Evolutionary conservation across 2,329 filamentous ascomycete species (phyloP), one percentile per base, ranked within the genome.

Genomic region (Cercospora sojina): DNA sequence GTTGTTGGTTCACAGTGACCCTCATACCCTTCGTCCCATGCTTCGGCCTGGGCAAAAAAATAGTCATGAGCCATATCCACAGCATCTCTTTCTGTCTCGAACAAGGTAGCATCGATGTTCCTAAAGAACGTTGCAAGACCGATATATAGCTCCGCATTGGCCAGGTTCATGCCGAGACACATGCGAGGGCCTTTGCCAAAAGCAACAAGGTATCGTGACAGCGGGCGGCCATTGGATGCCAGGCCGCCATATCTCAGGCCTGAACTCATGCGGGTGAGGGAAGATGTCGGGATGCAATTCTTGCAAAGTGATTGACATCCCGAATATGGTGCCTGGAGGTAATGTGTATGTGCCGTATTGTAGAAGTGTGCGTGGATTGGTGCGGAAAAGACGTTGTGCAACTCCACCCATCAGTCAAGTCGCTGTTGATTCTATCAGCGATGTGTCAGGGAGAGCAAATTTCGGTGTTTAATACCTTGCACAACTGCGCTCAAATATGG

Each of bases 41-140:
- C 31, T 43, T 29, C 10, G 57, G 32, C 23, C 31, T 27, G 5
- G 57, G 57, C 31, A 59, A 43, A n/a, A n/a, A 59, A 59, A 6
- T 59, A 41, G 6, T 41, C 57, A 6, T n/a, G 18, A 27, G 57
- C 57, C 31, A 59, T 25, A 25, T 59, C 57, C 20, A 59, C 31
- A 20, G 57, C 57, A 59, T 59, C 20, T 18, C 32, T 27, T 7
- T 57, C 59, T 16, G 29, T 47, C 55, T 38, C 43, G 27, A 25
- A 58, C 27, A 64, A 47, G 12, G 25, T 64, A 12, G 25, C 23
- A 20, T 31, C 38, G 18, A 66, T 60, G 53, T 25, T 64, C 55
- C 58, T 27, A 13, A 85, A 23, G 18, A 61, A 66, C 47, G 60
- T 61, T 25, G 62, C 66, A 16, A 67, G 27, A 2, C 47, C 66